These are phyloP conservation scores for Wolfiporia cocos DNA, from an alignment of 1,284 basidiomycete genomes.

Conservation along the genomic window DNA sequence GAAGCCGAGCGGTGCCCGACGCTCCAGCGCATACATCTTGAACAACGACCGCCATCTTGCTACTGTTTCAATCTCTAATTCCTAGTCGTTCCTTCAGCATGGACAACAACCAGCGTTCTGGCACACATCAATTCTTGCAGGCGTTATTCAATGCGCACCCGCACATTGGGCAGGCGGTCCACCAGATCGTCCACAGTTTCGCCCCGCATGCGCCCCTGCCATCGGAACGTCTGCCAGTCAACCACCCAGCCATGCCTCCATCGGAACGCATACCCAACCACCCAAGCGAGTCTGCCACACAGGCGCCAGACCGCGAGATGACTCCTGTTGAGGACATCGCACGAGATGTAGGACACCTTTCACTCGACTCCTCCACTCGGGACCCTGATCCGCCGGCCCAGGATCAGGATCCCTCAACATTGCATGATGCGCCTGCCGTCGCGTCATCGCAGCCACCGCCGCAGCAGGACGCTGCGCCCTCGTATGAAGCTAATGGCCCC, in stretches of 20 bases:
- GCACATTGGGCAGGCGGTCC: conserved; percentile 12
- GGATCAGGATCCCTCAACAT: not conserved
- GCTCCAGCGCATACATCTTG: conserved; percentile 5
- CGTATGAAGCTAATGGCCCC: conserved; percentile 2
- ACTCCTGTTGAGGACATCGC: conserved; percentile 5
- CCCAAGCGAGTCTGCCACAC: not conserved
- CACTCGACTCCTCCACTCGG: conserved; percentile 3
- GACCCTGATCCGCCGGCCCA: conserved; percentile 1
- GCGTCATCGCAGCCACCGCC: not conserved
- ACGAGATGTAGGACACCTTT: conserved; percentile 5
- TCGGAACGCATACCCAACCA: conserved; percentile 2
- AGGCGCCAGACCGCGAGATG: conserved; percentile 4
- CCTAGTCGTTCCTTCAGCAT: conserved; percentile 10
- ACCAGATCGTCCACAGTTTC: conserved; percentile 13
- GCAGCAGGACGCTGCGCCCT: not conserved
- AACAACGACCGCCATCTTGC: conserved; percentile 11
- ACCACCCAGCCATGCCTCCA: conserved; percentile 6
- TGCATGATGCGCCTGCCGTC: not conserved
- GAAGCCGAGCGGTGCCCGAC: too few species aligned
- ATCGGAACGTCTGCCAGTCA: conserved; percentile 1
- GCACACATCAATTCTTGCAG: conserved; percentile 13
- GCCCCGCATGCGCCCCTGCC: conserved; percentile 1
- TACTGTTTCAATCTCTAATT: not conserved
- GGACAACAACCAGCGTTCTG: conserved; percentile 15
- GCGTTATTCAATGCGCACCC: conserved; percentile 12